Conservation (phyloP, 129 eudicot species). For the Tagetes erecta region DNA sequence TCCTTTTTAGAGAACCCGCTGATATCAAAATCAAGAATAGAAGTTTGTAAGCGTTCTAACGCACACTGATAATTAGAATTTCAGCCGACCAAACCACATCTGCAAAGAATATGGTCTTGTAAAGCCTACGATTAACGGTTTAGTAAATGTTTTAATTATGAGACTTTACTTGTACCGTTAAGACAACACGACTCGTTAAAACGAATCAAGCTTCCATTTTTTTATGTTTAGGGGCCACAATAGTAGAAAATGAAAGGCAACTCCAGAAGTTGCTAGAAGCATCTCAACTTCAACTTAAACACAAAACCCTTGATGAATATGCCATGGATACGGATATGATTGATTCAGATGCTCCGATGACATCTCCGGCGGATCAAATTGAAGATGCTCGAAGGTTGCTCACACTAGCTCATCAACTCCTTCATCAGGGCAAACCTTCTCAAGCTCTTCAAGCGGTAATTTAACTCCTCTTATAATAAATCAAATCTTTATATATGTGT, state of each 20-base stretch:
- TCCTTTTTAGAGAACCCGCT: too few species aligned
- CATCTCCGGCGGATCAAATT: conserved; percentile 19
- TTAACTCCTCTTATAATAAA: neutral
- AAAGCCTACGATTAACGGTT: too few species aligned
- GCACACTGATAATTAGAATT: too few species aligned
- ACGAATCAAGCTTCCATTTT: too few species aligned
- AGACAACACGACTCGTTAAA: neutral
- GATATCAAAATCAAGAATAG: too few species aligned
- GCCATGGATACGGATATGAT: conserved; percentile 61
- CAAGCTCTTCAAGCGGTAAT: conserved; percentile 86
- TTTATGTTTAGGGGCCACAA: too few species aligned
- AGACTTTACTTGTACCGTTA: too few species aligned
- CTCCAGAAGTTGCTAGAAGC: conserved; percentile 38
- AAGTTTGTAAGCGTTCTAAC: too few species aligned
- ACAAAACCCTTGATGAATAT: conserved; percentile 24
- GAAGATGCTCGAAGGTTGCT: conserved; percentile 48
- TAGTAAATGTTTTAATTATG: too few species aligned
- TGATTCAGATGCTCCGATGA: conserved; percentile 43
- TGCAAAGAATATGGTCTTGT: too few species aligned
- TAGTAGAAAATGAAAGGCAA: neutral
- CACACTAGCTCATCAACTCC: conserved; percentile 54
- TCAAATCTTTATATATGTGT: neutral
- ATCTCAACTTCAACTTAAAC: neutral
- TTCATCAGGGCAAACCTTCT: conserved; percentile 76
- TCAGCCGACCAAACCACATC: too few species aligned